Evolutionary conservation across 1,284 basidiomycete genomes (phyloP).

Genomic region (Pyrrhoderma noxium): DNA sequence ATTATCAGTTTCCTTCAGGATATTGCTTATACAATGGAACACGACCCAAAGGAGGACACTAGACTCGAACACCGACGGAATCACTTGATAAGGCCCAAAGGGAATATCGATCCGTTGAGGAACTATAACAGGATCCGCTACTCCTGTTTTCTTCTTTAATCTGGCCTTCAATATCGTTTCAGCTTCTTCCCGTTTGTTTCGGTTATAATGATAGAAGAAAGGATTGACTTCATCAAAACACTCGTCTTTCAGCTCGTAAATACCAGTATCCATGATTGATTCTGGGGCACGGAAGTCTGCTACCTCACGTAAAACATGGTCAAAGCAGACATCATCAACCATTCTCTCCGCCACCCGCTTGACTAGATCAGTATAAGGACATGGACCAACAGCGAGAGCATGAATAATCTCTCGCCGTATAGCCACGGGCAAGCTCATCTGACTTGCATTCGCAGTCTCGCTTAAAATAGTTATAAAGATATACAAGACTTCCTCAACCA

Average conservation of each 20-base stretch:
- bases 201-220: slow-evolving; percentile 93
- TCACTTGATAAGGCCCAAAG: slow-evolving; percentile 57
- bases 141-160: slow-evolving; percentile 57
- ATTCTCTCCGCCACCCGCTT: slow-evolving; percentile 89
- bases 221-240: slow-evolving; percentile 86
- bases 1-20: slow-evolving; percentile 53
- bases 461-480: slow-evolving; percentile 83
- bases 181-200: slow-evolving; percentile 94
- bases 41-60: slow-evolving; percentile 68
- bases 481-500: slow-evolving; percentile 91
- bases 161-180: slow-evolving; percentile 71
- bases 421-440: slow-evolving; percentile 58
- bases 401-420: slow-evolving; percentile 88
- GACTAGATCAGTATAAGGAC: slow-evolving; percentile 87
- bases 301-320: slow-evolving; percentile 73
- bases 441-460: slow-evolving; percentile 74
- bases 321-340: slow-evolving; percentile 81
- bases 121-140: slow-evolving; percentile 63
- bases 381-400: slow-evolving; percentile 81
- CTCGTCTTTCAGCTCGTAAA: slow-evolving; percentile 85
- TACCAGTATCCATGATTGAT: slow-evolving; percentile 69
- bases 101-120: slow-evolving; percentile 63
- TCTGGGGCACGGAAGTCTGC: slow-evolving; percentile 82
- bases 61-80: slow-evolving; percentile 57
- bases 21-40: slow-evolving; percentile 70